Percentiles rank a stretch among this genome's conserved stretches.
Evolutionary conservation across 768 basidiomycete genomes (phyloP).

Genomic region (Auricularia sp.): DNA sequence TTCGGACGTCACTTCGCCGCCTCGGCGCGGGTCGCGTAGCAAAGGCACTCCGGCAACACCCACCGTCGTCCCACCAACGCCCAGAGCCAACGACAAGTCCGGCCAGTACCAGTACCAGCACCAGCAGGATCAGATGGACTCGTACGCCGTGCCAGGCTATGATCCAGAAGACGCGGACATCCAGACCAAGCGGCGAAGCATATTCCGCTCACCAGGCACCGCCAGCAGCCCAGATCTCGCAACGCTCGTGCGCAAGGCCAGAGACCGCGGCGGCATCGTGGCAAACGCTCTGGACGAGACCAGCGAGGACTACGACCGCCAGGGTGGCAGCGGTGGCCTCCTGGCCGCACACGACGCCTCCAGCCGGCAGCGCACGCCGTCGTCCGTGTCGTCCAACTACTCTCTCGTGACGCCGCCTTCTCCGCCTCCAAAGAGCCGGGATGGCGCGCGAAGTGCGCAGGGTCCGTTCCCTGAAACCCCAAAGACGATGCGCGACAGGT

Average conservation of each 20-base stretch:
- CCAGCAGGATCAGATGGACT: constrained; percentile 11
- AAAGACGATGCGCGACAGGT: not conserved
- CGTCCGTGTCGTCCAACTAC: constrained; percentile 30
- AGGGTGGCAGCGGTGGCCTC: not conserved
- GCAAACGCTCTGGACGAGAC: constrained; percentile 12
- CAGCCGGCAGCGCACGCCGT: constrained; percentile 27
- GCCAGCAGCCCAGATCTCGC: constrained; percentile 88
- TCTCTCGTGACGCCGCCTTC: constrained; percentile 19
- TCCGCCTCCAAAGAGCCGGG: constrained; percentile 21
- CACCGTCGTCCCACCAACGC: constrained; percentile 56
- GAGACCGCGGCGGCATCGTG: constrained; percentile 47
- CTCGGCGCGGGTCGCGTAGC: constrained; percentile 23
- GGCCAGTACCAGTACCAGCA: constrained; percentile 13
- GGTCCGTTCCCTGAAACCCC: not conserved
- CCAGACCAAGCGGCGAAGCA: constrained; percentile 67
- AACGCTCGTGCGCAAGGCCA: constrained; percentile 75
- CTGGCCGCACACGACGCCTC: constrained; percentile 15
- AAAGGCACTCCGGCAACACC: constrained; percentile 46
- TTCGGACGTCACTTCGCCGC: constrained; percentile 31
- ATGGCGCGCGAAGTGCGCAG: not conserved
- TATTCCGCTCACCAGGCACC: constrained; percentile 82
- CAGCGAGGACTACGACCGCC: not conserved
- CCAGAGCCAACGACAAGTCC: constrained; percentile 27
- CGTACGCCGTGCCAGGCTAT: constrained; percentile 16
- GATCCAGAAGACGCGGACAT: constrained; percentile 59